Evolutionary conservation across 345 rosid genomes (phyloP).

Genomic region (Eutrema heterophyllum): DNA sequence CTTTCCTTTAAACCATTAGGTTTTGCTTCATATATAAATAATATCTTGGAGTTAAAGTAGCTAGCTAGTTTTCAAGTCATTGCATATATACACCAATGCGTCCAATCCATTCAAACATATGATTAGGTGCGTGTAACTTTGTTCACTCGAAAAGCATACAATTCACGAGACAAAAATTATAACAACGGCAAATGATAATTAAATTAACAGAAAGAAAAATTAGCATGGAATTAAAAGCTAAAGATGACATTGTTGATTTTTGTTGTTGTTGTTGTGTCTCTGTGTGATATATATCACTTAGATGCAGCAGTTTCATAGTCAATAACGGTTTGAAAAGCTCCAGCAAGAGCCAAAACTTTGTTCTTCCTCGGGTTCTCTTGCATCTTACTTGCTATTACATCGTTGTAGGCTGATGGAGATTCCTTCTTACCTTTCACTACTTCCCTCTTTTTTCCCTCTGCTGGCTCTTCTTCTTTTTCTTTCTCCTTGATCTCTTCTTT

Average conservation of each 20-base stretch:
- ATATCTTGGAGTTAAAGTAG: not conserved
- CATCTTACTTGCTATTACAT: constrained; percentile 72
- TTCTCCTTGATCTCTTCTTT: not conserved
- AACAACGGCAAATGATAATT: constrained; percentile 17
- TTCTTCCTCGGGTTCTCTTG: constrained; percentile 61
- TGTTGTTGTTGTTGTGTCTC: not conserved
- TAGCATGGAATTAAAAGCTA: constrained; percentile 9
- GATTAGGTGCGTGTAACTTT: constrained; percentile 10
- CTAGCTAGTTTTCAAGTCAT: not conserved
- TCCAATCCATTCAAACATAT: constrained; percentile 24
- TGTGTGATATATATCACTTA: constrained; percentile 29
- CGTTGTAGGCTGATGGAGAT: constrained; percentile 61
- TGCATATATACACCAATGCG: constrained; percentile 12
- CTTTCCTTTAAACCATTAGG: not conserved
- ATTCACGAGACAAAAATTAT: constrained; percentile 14
- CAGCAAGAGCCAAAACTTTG: constrained; percentile 81
- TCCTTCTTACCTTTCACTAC: constrained; percentile 51
- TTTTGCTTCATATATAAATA: not conserved
- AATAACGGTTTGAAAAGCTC: constrained; percentile 91
- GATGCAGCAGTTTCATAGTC: constrained; percentile 62
- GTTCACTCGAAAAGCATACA: constrained; percentile 31
- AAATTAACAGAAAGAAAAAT: not conserved
- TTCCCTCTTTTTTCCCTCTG: constrained; percentile 21
- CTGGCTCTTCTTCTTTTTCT: not conserved
- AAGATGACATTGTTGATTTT: not conserved